Base-by-base conservation (phyloP, 2,329 filamentous ascomycete genomes). In the Coniella lustricola region DNA sequence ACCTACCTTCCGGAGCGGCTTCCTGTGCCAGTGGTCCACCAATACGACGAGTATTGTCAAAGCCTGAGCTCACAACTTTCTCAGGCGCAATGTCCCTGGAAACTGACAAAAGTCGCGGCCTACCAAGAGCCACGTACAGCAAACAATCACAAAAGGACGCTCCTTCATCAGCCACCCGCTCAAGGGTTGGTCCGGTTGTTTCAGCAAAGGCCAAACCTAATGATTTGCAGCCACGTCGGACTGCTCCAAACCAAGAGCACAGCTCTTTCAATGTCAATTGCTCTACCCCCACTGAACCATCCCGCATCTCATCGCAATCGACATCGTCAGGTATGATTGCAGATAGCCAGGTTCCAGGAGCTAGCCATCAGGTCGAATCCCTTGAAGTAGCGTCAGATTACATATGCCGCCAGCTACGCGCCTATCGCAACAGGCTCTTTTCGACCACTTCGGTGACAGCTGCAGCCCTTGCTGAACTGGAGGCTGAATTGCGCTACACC, bases 61-160 rank as follows among this genome's bases (percentile, higher is more conserved):
- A 87, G 57, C 84, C 85, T 1, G 91, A 97, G 59, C 71, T 97
- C 35, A 86, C 89, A 8, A 87, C 90, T 52, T 90, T 95, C 52
- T 79, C 81, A 54, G 69, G 78, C 4, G 69, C 75, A 3, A 69
- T 72, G 1, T 59, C 70, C 8, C 40, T 36, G 13, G 35, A 21
- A 3, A 63, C 69, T 8, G 60, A 64, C 7, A 75, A 76, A 3
- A 71, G 75, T 38, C 71, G 70, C 20, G 82, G 79, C 1, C 79
- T 81, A 1, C 74, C 77, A 2, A 69, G 13, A 21, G 13, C 54
- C 62, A 7, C 51, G 63, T 0, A 58, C 60, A 3, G 68, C 64
- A 51, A 71, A 72, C 12, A 70, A 74, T 84, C 81, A 12, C 66
- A 72, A 21, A 72, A 72, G 46, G 74, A 69, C 34, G 61, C 78